Base-by-base conservation (phyloP, 2,329 filamentous ascomycete genomes). In the Tympanopsis confertula region DNA sequence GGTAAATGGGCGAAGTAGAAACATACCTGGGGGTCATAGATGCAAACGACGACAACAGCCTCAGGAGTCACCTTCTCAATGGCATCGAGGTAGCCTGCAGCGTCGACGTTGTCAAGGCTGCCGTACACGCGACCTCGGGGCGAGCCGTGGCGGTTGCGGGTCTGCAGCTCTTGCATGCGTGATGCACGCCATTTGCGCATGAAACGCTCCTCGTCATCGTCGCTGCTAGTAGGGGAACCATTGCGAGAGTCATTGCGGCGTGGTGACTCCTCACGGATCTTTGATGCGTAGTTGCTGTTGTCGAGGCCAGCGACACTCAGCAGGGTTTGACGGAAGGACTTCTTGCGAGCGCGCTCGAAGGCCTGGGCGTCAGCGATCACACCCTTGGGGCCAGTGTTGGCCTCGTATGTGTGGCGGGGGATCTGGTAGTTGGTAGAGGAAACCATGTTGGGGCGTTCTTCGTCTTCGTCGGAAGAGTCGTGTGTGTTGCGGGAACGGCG, bases 21-120 rank as follows among this genome's bases (percentile, higher is more conserved):
- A 61, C 67, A 46, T 63, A 78, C 74, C 51, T 65, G 55, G 38
- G 76, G 68, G 50, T 80, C 73, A 52, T 71, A 78, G 43, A 82
- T 74, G 54, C 74, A 75, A 32, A 82, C 78, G 1, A 82, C 68
- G 3, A 82, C 74, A 2, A 72, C 63, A 0, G 71, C 74, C 39
- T 71, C 68, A 4, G 63, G 50, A 1, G 66, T 56, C 4, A 71
- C 71, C 49, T 72, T 74, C 55, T 82, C 78, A 39, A 82, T 68
- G 22, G 76, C 77, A 53, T 82, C 75, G 32, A 82, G 60, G 46
- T 77, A 82, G 19, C 74, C 77, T 42, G 63, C 67, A 3, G 72
- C 75, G 58, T 82, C 75, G 5, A 82, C 78, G 7, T 62, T 58
- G 17, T 70, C 65, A 46, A 82, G 56, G 3, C 53, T 61, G 3